Base-by-base conservation (phyloP, 768 basidiomycete genomes). In the Phlebiopsis flavidoalba region DNA sequence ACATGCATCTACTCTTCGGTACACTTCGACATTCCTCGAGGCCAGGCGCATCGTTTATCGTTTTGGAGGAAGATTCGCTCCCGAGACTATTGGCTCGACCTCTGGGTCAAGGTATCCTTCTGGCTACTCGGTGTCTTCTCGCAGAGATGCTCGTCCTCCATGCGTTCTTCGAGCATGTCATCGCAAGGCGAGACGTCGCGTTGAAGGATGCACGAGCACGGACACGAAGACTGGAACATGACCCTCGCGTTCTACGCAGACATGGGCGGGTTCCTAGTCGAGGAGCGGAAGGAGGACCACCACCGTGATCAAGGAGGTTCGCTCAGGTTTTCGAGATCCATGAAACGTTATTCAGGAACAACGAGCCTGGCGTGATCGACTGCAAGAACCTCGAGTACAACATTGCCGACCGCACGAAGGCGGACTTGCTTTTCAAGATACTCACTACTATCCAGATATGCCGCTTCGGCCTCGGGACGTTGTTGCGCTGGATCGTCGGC, bases 101-200 rank as follows among this genome's bases (percentile, higher is more conserved):
- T 63, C 17, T 63, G 63, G 63, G 33, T 51, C 22, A 63, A 63
- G 59, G 53, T 53, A 35, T 40, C 56, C n/a, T 63, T 63, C 63
- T 63, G 63, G 63, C 57, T 63, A 8, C 59, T 63, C 51, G 63
- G 56, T 37, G 37, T 63, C 22, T 60, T 63, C 56, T 60, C 63
- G 14, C 63, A 11, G 63, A 63, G 59, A 63, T 63, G 63, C 63
- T 63, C 59, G 63, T 63, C 31, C 59, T 63, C 6, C 63, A 63
- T 51, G 63, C 59, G 35, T 63, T 60, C 56, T 63, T 60, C 48
- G 63, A 63, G 63, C 51, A 58, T 40, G 51, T 63, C 46, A 45
- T 63, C 56, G 63, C 63, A 19, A 40, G 56, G 35, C 63, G 63
- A 51, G 63, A 63, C 59, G 63, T 55, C 51, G 37, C 35, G n/a